These are phyloP conservation scores for Arabis alpina DNA, from an alignment of 345 rosid species.

Conservation along the genomic window DNA sequence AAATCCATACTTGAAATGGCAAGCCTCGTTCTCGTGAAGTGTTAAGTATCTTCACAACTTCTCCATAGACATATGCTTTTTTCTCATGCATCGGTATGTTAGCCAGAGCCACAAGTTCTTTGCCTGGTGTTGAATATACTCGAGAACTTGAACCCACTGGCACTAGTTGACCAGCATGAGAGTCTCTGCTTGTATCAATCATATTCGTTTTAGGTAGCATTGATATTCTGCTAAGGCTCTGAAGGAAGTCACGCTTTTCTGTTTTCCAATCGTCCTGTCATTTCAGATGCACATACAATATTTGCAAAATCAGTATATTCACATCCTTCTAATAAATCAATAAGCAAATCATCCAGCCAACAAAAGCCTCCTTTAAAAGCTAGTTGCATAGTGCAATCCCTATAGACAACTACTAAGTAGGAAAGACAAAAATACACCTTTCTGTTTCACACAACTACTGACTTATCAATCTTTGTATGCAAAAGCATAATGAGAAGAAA, in stretches of 20 bases:
- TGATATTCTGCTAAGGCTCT: conserved; percentile 90
- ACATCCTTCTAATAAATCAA: conserved; percentile 15
- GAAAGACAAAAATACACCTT: not conserved
- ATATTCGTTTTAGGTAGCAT: conserved; percentile 74
- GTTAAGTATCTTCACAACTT: conserved; percentile 80
- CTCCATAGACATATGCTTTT: conserved; percentile 80
- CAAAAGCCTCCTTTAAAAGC: not conserved
- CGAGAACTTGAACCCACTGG: conserved; percentile 66
- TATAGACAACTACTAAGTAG: conserved; percentile 7
- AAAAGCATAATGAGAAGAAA: conserved; percentile 20
- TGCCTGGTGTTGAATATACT: conserved; percentile 57
- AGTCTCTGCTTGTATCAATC: conserved; percentile 49
- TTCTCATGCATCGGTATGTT: conserved; percentile 71
- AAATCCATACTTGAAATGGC: conserved; percentile 67
- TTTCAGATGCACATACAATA: conserved; percentile 31
- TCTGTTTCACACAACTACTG: conserved; percentile 9
- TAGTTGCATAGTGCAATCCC: conserved; percentile 11
- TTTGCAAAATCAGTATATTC: conserved; percentile 11
- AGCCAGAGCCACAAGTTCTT: conserved; percentile 67
- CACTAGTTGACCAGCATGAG: conserved; percentile 59
- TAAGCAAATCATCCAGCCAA: conserved; percentile 11
- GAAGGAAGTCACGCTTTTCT: conserved; percentile 92
- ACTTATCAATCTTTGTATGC: conserved; percentile 6
- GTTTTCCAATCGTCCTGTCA: conserved; percentile 95
- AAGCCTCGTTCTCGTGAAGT: conserved; percentile 78